Conservation (phyloP, 306 rosid species). For the Vigna mungo region DNA sequence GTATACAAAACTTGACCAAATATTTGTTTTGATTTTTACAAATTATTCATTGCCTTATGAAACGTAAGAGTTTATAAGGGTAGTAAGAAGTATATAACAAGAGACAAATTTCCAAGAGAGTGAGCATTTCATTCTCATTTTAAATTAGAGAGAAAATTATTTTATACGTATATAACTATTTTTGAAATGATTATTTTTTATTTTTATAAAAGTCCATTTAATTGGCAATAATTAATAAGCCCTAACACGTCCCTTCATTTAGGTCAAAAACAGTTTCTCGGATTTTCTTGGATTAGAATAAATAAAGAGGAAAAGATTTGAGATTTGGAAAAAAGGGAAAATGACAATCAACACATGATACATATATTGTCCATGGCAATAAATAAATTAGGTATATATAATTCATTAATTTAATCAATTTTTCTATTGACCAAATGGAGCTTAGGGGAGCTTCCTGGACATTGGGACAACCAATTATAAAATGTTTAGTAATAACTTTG, state of each 20-base stretch:
- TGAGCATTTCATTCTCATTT: no score
- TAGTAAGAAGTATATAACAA: no score
- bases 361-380: constrained; percentile 27
- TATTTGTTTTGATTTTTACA: no score
- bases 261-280: not conserved
- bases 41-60: no score
- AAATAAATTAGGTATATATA: constrained; percentile 36
- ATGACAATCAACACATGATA: constrained; percentile 17
- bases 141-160: no score
- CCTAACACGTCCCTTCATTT: not conserved
- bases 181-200: no score
- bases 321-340: constrained; percentile 25
- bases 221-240: not conserved
- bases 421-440: constrained; percentile 39
- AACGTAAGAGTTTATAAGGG: no score
- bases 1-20: no score
- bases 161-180: not conserved
- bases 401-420: constrained; percentile 43
- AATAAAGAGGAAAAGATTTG: not conserved
- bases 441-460: constrained; percentile 45
- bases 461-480: not conserved
- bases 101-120: no score
- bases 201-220: not conserved
- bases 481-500: constrained; percentile 8
- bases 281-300: not conserved